Base-by-base conservation (phyloP, 257 asterid genomes). In the Gentiana dahurica region DNA sequence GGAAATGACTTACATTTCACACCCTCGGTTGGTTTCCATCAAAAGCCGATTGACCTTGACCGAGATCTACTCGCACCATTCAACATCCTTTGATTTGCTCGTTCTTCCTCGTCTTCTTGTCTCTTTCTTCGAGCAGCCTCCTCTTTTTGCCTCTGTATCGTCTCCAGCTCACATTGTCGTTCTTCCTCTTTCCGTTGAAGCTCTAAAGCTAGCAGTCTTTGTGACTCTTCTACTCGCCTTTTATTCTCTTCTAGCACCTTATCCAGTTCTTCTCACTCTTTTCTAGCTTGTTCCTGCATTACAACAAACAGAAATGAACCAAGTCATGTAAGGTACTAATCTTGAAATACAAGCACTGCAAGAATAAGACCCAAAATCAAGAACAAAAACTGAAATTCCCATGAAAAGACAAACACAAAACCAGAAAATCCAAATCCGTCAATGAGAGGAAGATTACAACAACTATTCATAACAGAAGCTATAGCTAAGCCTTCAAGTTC, bases 181-280 rank as follows among this genome's bases (percentile, higher is more conserved):
- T 89, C 97, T 70, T 82, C 94, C 75, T 89, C 97, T 75, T 84
- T 79, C 3, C 86, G 65, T 71, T 81, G 92, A 54, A 66, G 82
- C 65, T 89, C 95, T 59, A 84, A 46, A 57, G 97, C 97, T 78
- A 83, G 77, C 73, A 85, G 76, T 67, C 81, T 80, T 72, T 89
- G 97, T 53, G 97, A 71, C 74, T 89, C 97, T 80, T 89, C 94
- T 36, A 89, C 97, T 62, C 93, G 79, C 76, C 97, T 80, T 0
- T 68, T 80, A 63, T 89, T 89, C 80, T 89, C 97, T 73, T 84
- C 97, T 36, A 89, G 89, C 95, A 89, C 84, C 74, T 84, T 89
- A 60, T 89, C 97, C 36, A 89, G 86, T 71, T 86, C 95, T 59
- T 89, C 95, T 69, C 95, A 83, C 77, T 89, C 97, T 67, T 70